These are phyloP conservation scores for Dactylellina cionopaga DNA, from an alignment of 2,329 filamentous ascomycete species.

Conservation along the genomic window DNA sequence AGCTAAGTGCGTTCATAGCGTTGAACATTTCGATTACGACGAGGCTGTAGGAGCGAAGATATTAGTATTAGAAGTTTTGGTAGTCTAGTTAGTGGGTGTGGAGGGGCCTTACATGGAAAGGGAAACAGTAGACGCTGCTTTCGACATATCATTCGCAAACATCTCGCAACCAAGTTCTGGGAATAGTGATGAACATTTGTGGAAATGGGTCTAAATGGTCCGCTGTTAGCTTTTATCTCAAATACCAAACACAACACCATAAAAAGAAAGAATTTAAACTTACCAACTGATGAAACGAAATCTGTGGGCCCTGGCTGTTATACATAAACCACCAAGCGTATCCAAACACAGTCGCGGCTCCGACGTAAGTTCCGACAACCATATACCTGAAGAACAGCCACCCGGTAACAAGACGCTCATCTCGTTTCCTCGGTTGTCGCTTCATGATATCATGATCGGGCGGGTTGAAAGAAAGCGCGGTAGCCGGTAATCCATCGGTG, in stretches of 20 bases:
- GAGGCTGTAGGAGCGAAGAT: constrained; percentile 66
- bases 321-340: constrained; percentile 99
- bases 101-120: constrained; percentile 65
- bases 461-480: constrained; percentile 96
- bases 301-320: constrained; percentile 87
- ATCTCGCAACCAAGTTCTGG: constrained; percentile 90
- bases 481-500: constrained; percentile 94
- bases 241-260: too few species aligned
- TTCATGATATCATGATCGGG: constrained; percentile 99
- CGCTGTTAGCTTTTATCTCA: background rate
- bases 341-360: constrained; percentile 90
- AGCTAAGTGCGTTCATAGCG: constrained; percentile 96
- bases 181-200: constrained; percentile 86
- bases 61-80: too few species aligned
- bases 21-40: constrained; percentile 99
- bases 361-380: constrained; percentile 94
- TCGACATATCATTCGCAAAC: constrained; percentile 85
- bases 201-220: constrained; percentile 75
- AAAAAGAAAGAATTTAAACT: constrained; percentile 1
- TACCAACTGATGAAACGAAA: constrained; percentile 82
- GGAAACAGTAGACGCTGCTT: constrained; percentile 90
- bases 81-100: background rate
- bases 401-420: constrained; percentile 89
- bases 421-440: constrained; percentile 86
- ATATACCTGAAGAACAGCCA: constrained; percentile 99